Conservation (phyloP, 208 protist species). For the Leptomonas seymouri region DNA sequence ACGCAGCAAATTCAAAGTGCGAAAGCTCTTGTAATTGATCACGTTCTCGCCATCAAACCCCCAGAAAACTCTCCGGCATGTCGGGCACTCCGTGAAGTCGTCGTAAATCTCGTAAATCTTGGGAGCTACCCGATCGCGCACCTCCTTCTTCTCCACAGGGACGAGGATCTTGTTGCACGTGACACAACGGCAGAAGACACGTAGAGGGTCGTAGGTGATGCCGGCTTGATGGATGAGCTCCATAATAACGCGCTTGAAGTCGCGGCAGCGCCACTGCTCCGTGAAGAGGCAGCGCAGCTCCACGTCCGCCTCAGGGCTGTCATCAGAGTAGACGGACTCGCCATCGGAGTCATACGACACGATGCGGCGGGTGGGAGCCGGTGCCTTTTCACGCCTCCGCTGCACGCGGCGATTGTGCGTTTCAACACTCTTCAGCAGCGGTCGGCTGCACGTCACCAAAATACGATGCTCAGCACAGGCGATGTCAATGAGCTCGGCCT, state of each 20-base stretch:
- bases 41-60: conserved; percentile 69
- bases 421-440: conserved; percentile 38
- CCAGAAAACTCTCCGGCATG: conserved; percentile 82
- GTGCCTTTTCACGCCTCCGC: neutral
- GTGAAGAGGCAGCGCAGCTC: conserved; percentile 38
- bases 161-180: conserved; percentile 65
- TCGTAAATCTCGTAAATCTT: conserved; percentile 71
- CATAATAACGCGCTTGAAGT: conserved; percentile 50
- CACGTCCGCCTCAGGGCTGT: conserved; percentile 30
- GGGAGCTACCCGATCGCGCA: conserved; percentile 48
- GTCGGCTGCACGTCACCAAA: conserved; percentile 55
- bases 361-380: conserved; percentile 23
- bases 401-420: conserved; percentile 45
- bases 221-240: conserved; percentile 40
- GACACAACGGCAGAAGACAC: conserved; percentile 70
- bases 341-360: conserved; percentile 82
- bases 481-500: conserved; percentile 37
- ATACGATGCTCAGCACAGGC: conserved; percentile 41
- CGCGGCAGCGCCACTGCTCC: conserved; percentile 43
- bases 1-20: conserved; percentile 59
- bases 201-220: conserved; percentile 40
- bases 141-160: conserved; percentile 42
- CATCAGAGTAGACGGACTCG: conserved; percentile 65
- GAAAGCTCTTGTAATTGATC: conserved; percentile 79
- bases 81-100: conserved; percentile 68